Conservation (phyloP, 148 eudicot species). For the Polygonum maritimum region DNA sequence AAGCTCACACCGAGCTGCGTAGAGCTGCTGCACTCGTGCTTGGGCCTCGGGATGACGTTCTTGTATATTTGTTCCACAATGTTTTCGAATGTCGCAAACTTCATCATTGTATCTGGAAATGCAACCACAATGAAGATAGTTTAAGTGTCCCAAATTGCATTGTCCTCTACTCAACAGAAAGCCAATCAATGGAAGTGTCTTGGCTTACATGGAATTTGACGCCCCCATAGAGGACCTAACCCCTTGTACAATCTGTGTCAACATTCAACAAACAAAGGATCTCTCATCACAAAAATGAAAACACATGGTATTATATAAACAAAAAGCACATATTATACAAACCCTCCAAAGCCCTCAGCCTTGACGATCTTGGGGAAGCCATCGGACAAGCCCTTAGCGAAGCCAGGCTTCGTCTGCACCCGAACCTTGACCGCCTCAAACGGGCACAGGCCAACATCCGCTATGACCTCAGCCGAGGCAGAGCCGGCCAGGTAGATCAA, state of each 20-base stretch:
- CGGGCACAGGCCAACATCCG: conserved; percentile 70
- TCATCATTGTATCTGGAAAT: conserved; percentile 7
- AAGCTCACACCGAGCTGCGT: conserved; percentile 63
- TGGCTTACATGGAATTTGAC: conserved; percentile 58
- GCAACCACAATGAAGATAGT: background rate
- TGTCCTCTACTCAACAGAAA: background rate
- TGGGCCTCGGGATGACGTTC: conserved; percentile 5
- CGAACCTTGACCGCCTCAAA: conserved; percentile 77
- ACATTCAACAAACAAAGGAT: conserved; percentile 1
- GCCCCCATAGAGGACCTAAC: conserved; percentile 47
- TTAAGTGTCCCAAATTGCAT: background rate
- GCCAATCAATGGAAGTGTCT: too few relatives aligned
- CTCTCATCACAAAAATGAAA: background rate
- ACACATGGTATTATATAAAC: background rate
- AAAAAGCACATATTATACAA: background rate
- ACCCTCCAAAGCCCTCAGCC: conserved; percentile 33
- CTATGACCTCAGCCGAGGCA: conserved; percentile 69
- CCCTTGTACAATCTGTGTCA: conserved; percentile 40
- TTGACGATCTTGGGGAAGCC: conserved; percentile 59
- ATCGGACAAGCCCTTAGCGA: conserved; percentile 61
- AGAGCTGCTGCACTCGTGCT: conserved; percentile 10
- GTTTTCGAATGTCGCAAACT: conserved; percentile 9
- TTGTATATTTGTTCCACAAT: conserved; percentile 8
- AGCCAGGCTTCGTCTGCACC: conserved; percentile 69
- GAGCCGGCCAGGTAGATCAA: conserved; percentile 59